Percentiles rank a stretch among this genome's conserved stretches.
phyloP scores from a whole-genome alignment of 768 basidiomycete species.

The Pleurotus giganteus region DNA sequence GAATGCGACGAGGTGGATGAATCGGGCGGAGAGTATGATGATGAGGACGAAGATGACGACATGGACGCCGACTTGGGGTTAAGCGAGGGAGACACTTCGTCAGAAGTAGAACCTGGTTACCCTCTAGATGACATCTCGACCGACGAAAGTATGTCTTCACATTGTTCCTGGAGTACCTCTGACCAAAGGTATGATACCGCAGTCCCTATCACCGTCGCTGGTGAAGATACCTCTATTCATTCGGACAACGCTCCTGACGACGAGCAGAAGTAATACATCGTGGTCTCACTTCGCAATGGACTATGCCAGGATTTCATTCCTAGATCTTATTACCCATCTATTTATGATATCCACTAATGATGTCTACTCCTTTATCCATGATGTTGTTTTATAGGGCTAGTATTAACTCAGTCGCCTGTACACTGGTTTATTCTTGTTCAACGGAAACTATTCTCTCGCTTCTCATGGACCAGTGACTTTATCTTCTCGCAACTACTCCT shows the following conservation, averaged over 20 bases:
- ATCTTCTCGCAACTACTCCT: constrained; percentile 1
- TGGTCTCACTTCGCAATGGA: too few species aligned
- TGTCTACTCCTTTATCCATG: background rate
- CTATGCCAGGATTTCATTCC: too few species aligned
- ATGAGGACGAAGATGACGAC: constrained; percentile 21
- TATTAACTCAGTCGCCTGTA: background rate
- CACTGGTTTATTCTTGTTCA: too few species aligned
- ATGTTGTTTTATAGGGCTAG: background rate
- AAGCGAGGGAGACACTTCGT: constrained; percentile 38
- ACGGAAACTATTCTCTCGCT: too few species aligned
- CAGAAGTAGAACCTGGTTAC: constrained; percentile 1
- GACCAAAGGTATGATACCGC: background rate
- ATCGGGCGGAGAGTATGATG: constrained; percentile 11
- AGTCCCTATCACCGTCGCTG: constrained; percentile 21
- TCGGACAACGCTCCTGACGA: constrained; percentile 13
- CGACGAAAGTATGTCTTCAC: background rate
- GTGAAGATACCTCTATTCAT: constrained; percentile 16
- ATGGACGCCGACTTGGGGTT: constrained; percentile 35
- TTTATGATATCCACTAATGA: background rate
- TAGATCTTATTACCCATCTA: background rate
- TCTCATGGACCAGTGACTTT: too few species aligned
- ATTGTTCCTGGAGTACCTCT: background rate
- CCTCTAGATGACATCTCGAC: constrained; percentile 5
- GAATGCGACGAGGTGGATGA: constrained; percentile 19
- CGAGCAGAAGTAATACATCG: constrained; percentile 16